phyloP scores from a whole-genome alignment of 2,329 filamentous ascomycete genomes.

The Nemania sp. region DNA sequence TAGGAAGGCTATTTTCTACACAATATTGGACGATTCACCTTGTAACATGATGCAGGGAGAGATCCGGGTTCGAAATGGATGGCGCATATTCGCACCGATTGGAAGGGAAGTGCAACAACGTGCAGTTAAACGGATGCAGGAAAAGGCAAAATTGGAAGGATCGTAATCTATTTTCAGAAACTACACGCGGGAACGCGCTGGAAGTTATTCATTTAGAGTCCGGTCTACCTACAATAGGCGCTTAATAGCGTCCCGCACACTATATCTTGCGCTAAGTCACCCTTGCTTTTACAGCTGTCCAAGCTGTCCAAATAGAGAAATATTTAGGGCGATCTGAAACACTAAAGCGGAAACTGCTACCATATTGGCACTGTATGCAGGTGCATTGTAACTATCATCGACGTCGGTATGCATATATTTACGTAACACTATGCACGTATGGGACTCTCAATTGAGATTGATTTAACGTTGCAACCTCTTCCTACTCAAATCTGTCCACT shows the following conservation, averaged over 20 bases:
- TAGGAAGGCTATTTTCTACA: too few species aligned
- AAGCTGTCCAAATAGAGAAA: too few species aligned
- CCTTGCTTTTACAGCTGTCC: too few species aligned
- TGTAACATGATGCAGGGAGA: conserved; percentile 24
- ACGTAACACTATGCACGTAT: neutral
- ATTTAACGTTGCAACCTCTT: neutral
- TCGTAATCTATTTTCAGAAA: conserved; percentile 9
- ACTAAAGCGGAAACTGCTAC: neutral
- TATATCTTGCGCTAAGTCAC: too few species aligned
- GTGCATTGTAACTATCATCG: neutral
- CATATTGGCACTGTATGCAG: neutral
- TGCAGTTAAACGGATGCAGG: neutral
- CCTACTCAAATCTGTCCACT: neutral
- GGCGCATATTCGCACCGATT: conserved; percentile 1
- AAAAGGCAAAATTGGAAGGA: neutral
- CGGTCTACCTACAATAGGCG: too few species aligned
- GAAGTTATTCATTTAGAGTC: too few species aligned
- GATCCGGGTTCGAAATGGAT: conserved; percentile 17
- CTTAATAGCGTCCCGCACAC: too few species aligned
- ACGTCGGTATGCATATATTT: neutral
- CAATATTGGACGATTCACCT: too few species aligned
- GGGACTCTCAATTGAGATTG: neutral
- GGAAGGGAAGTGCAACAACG: conserved; percentile 2
- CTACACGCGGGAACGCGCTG: too few species aligned
- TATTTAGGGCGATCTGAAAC: too few species aligned